Evolutionary conservation across 257 asterid species (phyloP).

Genomic region (Solanum pinnatisectum): DNA sequence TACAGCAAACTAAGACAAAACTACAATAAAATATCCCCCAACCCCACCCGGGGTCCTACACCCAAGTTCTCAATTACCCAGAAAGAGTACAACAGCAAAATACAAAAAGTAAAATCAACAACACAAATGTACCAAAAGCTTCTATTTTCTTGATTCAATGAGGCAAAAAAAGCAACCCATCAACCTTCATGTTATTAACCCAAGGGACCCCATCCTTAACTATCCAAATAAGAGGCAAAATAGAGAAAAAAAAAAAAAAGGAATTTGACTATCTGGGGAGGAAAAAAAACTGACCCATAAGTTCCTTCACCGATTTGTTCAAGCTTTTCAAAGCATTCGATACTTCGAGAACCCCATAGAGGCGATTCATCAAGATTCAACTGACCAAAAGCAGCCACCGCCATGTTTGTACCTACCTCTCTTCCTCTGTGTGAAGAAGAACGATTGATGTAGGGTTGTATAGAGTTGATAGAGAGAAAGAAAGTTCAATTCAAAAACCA

Average conservation of each 20-base stretch:
- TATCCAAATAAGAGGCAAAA: too few relatives aligned
- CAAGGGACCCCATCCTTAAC: neutral
- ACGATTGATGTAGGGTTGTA: neutral
- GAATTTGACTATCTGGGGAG: too few relatives aligned
- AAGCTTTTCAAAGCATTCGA: constrained; percentile 87
- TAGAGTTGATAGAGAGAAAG: neutral
- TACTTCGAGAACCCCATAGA: constrained; percentile 94
- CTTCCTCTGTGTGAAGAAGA: neutral
- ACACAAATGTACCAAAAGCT: neutral
- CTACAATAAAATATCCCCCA: neutral
- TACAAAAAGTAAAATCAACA: neutral
- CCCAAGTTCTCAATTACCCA: neutral
- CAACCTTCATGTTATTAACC: neutral
- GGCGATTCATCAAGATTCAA: constrained; percentile 76
- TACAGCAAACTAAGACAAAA: neutral
- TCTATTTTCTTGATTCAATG: neutral
- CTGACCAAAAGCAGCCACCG: constrained; percentile 41
- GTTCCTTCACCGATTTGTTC: constrained; percentile 99
- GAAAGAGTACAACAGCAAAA: neutral
- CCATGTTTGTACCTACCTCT: constrained; percentile 12
- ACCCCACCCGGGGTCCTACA: neutral
- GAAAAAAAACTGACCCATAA: constrained; percentile 43
- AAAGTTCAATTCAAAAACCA: neutral
- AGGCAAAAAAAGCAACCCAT: neutral
- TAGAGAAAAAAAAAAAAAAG: too few relatives aligned